Evolutionary conservation across 2,329 filamentous ascomycete genomes (phyloP).

Genomic region (Monascus ruber): DNA sequence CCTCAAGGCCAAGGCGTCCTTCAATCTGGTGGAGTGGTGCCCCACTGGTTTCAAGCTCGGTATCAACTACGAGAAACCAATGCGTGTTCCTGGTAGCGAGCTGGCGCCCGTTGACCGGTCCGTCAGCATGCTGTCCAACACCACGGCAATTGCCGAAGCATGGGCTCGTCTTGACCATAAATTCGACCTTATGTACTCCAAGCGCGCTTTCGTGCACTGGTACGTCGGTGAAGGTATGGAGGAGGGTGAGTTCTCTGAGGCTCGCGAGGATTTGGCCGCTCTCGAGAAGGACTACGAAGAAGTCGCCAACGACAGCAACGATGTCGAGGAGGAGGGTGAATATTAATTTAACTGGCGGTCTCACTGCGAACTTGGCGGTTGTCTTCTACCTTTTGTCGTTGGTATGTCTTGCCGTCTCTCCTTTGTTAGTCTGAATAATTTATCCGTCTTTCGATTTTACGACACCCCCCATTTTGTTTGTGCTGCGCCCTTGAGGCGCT

Average conservation of each 20-base stretch:
- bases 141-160: constrained; percentile 54
- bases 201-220: constrained; percentile 61
- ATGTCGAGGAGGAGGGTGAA: constrained; percentile 44
- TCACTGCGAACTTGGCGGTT: constrained; percentile 4
- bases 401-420: constrained; percentile 13
- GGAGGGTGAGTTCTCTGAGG: constrained; percentile 81
- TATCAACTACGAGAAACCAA: constrained; percentile 54
- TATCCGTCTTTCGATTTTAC: constrained; percentile 5
- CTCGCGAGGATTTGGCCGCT: constrained; percentile 73
- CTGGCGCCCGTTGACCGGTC: constrained; percentile 44
- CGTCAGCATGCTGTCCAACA: constrained; percentile 56
- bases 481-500: constrained; percentile 2
- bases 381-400: constrained; percentile 1
- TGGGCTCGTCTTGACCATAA: constrained; percentile 56
- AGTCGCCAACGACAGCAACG: constrained; percentile 59
- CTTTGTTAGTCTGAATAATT: constrained; percentile 6
- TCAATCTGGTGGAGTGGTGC: constrained; percentile 59
- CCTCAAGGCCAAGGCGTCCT: constrained; percentile 53
- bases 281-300: constrained; percentile 82
- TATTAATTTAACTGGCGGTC: constrained; percentile 16
- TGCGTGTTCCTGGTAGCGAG: constrained; percentile 41
- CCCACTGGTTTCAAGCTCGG: constrained; percentile 59
- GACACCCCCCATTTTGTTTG: constrained; percentile 15
- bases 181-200: constrained; percentile 60
- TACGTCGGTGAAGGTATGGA: constrained; percentile 86